phyloP scores from a whole-genome alignment of 176 grass and related monocot genomes.

The Musa schizocarpa region DNA sequence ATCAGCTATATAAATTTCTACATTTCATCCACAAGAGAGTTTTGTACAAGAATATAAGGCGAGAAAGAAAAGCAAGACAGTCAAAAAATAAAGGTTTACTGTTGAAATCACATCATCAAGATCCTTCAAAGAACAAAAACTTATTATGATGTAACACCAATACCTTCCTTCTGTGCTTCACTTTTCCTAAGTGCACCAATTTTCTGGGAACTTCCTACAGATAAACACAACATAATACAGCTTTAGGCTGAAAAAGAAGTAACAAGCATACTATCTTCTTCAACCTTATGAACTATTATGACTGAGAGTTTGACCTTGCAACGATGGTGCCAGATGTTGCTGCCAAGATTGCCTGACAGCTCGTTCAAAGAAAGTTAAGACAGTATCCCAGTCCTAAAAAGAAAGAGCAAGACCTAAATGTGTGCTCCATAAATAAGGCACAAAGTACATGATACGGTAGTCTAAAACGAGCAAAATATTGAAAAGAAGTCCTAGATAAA shows the following conservation, averaged over 20 bases:
- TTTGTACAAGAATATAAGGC: neutral
- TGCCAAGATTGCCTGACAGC: conserved; percentile 60
- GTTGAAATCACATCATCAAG: conserved; percentile 1
- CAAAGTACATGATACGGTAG: neutral
- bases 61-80: conserved; percentile 24
- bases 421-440: neutral
- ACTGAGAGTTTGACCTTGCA: conserved; percentile 48
- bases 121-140: neutral
- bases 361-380: conserved; percentile 84
- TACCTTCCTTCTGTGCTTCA: conserved; percentile 40
- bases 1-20: neutral
- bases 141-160: neutral
- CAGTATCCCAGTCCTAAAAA: conserved; percentile 59
- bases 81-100: conserved; percentile 16
- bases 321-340: conserved; percentile 23
- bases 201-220: neutral
- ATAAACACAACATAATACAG: neutral
- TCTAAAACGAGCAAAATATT: neutral
- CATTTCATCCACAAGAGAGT: conserved; percentile 2
- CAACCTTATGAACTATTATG: neutral
- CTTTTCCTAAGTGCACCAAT: conserved; percentile 25
- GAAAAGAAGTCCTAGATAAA: neutral
- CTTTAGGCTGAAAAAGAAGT: neutral
- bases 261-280: neutral
- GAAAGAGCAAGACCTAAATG: conserved; percentile 12